These are phyloP conservation scores for Cyberlindnera amylophila DNA, from an alignment of 805 yeast genomes.

Conservation along the genomic window DNA sequence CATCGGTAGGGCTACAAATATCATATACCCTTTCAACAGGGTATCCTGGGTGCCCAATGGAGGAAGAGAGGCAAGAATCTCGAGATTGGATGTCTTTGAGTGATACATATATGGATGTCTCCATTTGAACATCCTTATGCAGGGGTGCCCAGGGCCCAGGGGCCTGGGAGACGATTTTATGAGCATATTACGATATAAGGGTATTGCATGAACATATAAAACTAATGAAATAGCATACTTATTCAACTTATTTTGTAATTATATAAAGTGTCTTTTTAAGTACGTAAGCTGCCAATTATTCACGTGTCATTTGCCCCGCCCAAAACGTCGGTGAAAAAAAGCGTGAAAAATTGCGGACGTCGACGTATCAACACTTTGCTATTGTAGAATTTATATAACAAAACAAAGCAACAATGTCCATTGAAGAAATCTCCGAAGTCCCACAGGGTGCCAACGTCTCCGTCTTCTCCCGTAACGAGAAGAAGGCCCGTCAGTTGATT, in stretches of 20 bases:
- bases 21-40: constrained; percentile 68
- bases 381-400: not conserved
- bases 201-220: too few species aligned
- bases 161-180: too few species aligned
- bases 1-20: constrained; percentile 64
- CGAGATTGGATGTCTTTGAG: constrained; percentile 11
- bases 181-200: too few species aligned
- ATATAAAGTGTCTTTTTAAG: too few species aligned
- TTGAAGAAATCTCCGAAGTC: constrained; percentile 29
- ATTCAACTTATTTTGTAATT: too few species aligned
- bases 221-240: not conserved
- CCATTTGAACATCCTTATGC: too few species aligned
- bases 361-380: constrained; percentile 1
- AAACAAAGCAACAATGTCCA: constrained; percentile 10
- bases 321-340: constrained; percentile 11
- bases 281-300: constrained; percentile 1
- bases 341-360: constrained; percentile 12
- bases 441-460: constrained; percentile 83
- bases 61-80: constrained; percentile 47
- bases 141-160: too few species aligned
- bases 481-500: constrained; percentile 90
- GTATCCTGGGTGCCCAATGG: constrained; percentile 48
- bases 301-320: constrained; percentile 1
- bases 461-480: constrained; percentile 84
- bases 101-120: not conserved